Percentiles rank a stretch among this genome's conserved stretches.
Conservation (phyloP, 2,329 filamentous ascomycete genomes). For the Tympanopsis confertula region DNA sequence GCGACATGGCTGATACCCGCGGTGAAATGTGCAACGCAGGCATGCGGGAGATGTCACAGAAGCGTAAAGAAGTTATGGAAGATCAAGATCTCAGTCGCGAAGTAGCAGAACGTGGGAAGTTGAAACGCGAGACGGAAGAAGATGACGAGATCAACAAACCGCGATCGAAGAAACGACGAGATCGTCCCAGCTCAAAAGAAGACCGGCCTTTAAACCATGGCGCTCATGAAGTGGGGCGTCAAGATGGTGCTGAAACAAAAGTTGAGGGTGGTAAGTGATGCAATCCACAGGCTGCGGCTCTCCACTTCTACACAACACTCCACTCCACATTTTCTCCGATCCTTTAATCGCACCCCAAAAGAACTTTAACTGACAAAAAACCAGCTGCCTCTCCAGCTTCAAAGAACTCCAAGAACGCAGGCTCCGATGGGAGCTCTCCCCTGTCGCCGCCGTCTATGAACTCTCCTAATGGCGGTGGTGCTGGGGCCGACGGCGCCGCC, state of each 20-base stretch:
- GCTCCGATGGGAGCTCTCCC: background rate
- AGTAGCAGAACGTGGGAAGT: conserved; percentile 31
- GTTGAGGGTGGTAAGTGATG: background rate
- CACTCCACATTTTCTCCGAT: no score
- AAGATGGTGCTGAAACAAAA: conserved; percentile 1
- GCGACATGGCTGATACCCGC: conserved; percentile 42
- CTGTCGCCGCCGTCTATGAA: background rate
- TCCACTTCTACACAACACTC: no score
- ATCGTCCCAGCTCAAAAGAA: background rate
- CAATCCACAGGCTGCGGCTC: no score
- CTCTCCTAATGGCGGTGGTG: conserved; percentile 4
- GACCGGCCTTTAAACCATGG: background rate
- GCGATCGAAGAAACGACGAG: background rate
- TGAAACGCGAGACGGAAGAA: conserved; percentile 34
- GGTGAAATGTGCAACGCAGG: conserved; percentile 45
- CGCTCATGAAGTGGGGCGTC: background rate
- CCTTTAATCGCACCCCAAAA: no score
- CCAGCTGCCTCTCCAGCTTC: conserved; percentile 1
- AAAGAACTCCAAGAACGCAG: background rate
- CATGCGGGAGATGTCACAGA: conserved; percentile 44
- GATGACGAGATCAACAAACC: conserved; percentile 13
- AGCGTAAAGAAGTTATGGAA: conserved; percentile 37
- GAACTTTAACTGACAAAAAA: no score
- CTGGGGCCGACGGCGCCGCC: conserved; percentile 3
- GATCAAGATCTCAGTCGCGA: conserved; percentile 21